phyloP scores from a whole-genome alignment of 2,329 filamentous ascomycete species.

The Sclerotiophoma versabilis region DNA sequence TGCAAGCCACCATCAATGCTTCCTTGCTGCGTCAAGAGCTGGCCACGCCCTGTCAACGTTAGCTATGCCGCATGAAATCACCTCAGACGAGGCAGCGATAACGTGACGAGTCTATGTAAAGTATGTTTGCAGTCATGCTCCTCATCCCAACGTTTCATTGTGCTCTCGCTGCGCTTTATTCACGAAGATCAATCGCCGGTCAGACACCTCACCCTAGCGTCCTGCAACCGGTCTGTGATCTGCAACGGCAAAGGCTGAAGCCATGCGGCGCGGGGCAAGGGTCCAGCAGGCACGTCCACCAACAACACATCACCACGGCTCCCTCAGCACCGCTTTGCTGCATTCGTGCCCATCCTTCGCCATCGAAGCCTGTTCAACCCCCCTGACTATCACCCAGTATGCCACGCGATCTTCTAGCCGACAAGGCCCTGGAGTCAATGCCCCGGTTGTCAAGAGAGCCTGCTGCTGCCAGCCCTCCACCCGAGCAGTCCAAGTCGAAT shows the following conservation, averaged over 20 bases:
- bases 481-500: constrained; percentile 13
- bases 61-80: not conserved
- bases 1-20: not conserved
- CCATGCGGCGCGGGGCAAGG: constrained; percentile 20
- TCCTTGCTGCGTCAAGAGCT: not conserved
- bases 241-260: constrained; percentile 18
- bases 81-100: not conserved
- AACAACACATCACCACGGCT: constrained; percentile 19
- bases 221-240: constrained; percentile 5
- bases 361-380: constrained; percentile 3
- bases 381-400: constrained; percentile 37
- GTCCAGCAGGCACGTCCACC: constrained; percentile 22
- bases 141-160: no score
- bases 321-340: constrained; percentile 17
- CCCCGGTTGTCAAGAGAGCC: constrained; percentile 47
- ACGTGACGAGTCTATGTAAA: not conserved
- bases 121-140: no score
- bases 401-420: constrained; percentile 53
- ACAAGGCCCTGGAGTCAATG: constrained; percentile 47
- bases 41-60: not conserved
- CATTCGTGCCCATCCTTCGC: constrained; percentile 12
- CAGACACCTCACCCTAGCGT: constrained; percentile 11
- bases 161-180: no score
- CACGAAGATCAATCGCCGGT: constrained; percentile 4
- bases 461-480: constrained; percentile 23